phyloP scores from a whole-genome alignment of 108 stramenopile genomes.

The Skeletonema costatum region DNA sequence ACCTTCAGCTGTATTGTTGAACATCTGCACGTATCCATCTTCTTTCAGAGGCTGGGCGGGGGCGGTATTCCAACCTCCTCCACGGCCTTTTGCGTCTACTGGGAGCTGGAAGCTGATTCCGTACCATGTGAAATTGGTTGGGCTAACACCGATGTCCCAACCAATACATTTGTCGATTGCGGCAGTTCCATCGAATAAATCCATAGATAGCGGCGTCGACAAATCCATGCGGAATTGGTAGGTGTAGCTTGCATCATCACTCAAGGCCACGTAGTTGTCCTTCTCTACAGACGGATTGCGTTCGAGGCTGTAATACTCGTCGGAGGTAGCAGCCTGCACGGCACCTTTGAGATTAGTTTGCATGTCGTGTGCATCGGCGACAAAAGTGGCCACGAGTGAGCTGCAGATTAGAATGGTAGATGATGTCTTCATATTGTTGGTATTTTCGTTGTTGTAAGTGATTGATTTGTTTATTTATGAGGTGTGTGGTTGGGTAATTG shows the following conservation, averaged over 20 bases:
- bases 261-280: not conserved
- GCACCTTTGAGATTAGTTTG: not conserved
- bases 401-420: not conserved
- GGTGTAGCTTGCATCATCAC: not conserved
- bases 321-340: not conserved
- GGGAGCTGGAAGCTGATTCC: not conserved
- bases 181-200: not conserved
- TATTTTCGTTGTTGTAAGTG: not conserved
- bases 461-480: not conserved
- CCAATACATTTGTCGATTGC: not conserved
- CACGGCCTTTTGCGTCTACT: not conserved
- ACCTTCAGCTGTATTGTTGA: not conserved
- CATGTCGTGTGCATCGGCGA: not conserved
- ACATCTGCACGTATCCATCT: not conserved
- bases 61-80: not conserved
- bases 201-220: not conserved
- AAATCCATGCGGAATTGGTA: slow-evolving; percentile 2
- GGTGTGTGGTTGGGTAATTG: not conserved
- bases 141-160: not conserved
- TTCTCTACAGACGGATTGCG: not conserved
- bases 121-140: not conserved
- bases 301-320: not conserved
- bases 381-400: not conserved
- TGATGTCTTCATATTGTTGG: not conserved
- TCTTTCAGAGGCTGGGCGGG: not conserved